A percentile compares a stretch with the other conserved stretches of the same genome.
Conservation (phyloP, 306 rosid genomes). For the Rubus parviflorus region DNA sequence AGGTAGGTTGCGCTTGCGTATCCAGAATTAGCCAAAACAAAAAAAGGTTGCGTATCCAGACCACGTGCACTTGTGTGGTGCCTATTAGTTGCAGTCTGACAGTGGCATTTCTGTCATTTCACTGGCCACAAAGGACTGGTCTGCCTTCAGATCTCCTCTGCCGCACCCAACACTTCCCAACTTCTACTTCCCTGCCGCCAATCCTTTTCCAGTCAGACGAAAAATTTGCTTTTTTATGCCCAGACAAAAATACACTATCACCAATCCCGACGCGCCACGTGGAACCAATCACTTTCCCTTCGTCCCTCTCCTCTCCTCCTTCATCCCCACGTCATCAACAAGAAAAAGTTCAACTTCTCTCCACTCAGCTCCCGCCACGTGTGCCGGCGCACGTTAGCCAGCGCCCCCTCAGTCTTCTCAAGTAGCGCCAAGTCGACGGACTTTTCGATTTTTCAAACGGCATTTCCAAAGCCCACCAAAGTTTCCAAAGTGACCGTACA, state of each 20-base stretch:
- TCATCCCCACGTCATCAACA: slow-evolving; percentile 2
- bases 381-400: not conserved
- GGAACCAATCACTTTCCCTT: not conserved
- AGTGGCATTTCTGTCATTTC: slow-evolving; percentile 24
- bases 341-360: not conserved
- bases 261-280: not conserved
- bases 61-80: slow-evolving; percentile 34
- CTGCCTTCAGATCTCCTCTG: not conserved
- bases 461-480: slow-evolving; percentile 35
- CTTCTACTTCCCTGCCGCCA: not conserved
- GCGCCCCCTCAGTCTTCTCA: too few relatives aligned
- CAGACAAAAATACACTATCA: not conserved
- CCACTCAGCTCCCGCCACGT: slow-evolving; percentile 9
- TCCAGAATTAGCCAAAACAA: too few relatives aligned
- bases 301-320: not conserved
- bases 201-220: not conserved
- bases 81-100: not conserved
- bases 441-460: slow-evolving; percentile 24
- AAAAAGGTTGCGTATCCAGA: not conserved
- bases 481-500: not conserved
- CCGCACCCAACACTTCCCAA: not conserved
- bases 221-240: not conserved
- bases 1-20: too few relatives aligned
- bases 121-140: not conserved
- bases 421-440: too few relatives aligned